These are phyloP conservation scores for Dillenia turbinata DNA, from an alignment of 164 flowering plant genomes.

Conservation along the genomic window DNA sequence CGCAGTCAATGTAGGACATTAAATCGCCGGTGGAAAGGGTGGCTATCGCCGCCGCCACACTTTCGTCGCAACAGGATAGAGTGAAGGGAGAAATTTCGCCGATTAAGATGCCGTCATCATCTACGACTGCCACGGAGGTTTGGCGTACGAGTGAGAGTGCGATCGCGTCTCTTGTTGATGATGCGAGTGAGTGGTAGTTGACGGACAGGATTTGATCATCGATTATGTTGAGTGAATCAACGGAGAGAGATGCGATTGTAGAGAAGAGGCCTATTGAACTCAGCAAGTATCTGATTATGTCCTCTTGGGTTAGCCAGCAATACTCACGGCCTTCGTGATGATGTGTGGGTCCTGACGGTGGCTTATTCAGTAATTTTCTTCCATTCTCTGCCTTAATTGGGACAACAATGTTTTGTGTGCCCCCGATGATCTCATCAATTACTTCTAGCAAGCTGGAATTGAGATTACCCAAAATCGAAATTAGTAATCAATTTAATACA, in stretches of 20 bases:
- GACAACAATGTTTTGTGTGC: constrained; percentile 59
- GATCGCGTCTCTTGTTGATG: constrained; percentile 43
- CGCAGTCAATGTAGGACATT: constrained; percentile 84
- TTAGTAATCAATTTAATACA: no score
- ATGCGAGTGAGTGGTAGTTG: constrained; percentile 61
- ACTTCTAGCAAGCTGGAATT: constrained; percentile 52
- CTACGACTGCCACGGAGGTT: constrained; percentile 77
- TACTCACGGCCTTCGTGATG: constrained; percentile 53
- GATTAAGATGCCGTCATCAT: constrained; percentile 47
- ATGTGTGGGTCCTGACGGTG: constrained; percentile 13
- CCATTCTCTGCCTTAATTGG: constrained; percentile 35
- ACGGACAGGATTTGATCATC: constrained; percentile 31
- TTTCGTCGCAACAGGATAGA: constrained; percentile 67
- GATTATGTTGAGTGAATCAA: constrained; percentile 59
- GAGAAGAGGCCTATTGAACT: constrained; percentile 75
- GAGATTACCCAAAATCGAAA: no score
- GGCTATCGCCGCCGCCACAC: constrained; percentile 64
- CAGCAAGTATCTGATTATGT: constrained; percentile 67
- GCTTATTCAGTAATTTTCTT: constrained; percentile 26
- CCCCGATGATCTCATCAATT: constrained; percentile 53
- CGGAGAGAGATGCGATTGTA: constrained; percentile 51
- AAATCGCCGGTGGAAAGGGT: constrained; percentile 80
- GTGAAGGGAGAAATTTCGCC: constrained; percentile 90
- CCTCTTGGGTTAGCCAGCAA: constrained; percentile 93
- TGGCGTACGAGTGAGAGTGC: constrained; percentile 41